Evolutionary conservation across 768 basidiomycete species (phyloP), one percentile per base, ranked within the genome.

Genomic region (Xerocomellus chrysenteron): DNA sequence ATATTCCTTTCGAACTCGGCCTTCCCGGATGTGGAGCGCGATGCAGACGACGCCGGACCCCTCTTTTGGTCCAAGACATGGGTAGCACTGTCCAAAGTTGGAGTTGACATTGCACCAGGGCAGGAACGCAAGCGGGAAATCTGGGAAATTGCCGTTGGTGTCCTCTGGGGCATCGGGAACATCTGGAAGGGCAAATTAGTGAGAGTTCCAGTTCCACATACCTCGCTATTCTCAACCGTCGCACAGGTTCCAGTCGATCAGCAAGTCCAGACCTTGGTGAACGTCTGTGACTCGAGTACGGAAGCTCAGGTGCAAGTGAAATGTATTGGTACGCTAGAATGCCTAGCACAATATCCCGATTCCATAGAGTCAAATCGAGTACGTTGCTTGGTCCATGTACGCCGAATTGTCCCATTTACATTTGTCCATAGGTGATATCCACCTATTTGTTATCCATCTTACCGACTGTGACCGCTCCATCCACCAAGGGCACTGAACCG

Each of bases 261-360:
- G 62, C 84, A 90, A 61, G 77, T 86, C 10, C 74, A 82, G 36
- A 69, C 86, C 16, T 74, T 96, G 56, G 86, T 90, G 36, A 83
- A 84, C 56, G 73, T 91, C 4, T 87, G 82, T 60, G 78, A 83
- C 41, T 69, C 83, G 0, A 78, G 82, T 3, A 64, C 75, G 17
- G 83, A 90, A 57, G 76, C 80, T 13, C 70, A 69, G 21, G 75
- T 87, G 40, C 82, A 81, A 62, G 89, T 91, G 5, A 86, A 88
- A 68, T 88, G 89, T 58, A 86, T 96, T 58, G 93, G 93, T 33
- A 82, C 90, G n/a, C 76, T 98, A 17, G 88, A 92, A 60, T 87
- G 85, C 54, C 81, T 98, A 26, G 94, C 93, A 9, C 87, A 90
- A 66, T 74, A 84, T 58, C 81, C 82, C 0, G 70, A 76, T 39